phyloP scores from a whole-genome alignment of 345 rosid species.

The Hevea brasiliensis region DNA sequence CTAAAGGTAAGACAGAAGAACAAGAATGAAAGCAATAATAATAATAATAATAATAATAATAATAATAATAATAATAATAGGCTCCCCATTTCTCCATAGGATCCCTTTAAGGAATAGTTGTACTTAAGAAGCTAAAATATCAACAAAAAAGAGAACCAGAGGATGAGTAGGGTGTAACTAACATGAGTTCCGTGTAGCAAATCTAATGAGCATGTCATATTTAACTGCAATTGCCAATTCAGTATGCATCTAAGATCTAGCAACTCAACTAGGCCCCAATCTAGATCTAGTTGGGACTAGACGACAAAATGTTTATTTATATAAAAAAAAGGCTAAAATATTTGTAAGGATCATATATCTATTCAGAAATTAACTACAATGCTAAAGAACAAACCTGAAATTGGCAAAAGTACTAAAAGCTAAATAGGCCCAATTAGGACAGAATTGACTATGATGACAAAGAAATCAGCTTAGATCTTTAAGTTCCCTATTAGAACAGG shows the following conservation, averaged over 20 bases:
- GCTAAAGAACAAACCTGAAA: not conserved
- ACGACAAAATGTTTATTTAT: not conserved
- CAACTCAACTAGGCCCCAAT: not conserved
- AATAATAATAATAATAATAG: not conserved
- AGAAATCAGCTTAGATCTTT: not conserved
- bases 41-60: too few relatives aligned
- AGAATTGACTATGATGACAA: not conserved
- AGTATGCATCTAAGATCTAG: not conserved
- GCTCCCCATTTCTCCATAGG: not conserved
- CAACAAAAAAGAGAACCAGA: not conserved
- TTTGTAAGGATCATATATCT: not conserved
- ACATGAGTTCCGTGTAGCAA: not conserved
- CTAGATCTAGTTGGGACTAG: not conserved
- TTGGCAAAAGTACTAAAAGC: too few relatives aligned
- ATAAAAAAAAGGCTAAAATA: not conserved
- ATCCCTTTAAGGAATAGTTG: not conserved
- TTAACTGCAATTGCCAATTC: not conserved
- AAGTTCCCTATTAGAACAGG: not conserved
- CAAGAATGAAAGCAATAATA: not conserved
- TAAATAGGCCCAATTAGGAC: not conserved
- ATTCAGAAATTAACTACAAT: not conserved
- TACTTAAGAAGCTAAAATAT: not conserved
- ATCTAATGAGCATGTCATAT: not conserved
- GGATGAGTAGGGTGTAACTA: not conserved
- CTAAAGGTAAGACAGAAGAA: conserved; percentile 5